A percentile compares a stretch with the other conserved stretches of the same genome.
phyloP scores from a whole-genome alignment of 345 rosid genomes.

The Gossypioides kirkii region DNA sequence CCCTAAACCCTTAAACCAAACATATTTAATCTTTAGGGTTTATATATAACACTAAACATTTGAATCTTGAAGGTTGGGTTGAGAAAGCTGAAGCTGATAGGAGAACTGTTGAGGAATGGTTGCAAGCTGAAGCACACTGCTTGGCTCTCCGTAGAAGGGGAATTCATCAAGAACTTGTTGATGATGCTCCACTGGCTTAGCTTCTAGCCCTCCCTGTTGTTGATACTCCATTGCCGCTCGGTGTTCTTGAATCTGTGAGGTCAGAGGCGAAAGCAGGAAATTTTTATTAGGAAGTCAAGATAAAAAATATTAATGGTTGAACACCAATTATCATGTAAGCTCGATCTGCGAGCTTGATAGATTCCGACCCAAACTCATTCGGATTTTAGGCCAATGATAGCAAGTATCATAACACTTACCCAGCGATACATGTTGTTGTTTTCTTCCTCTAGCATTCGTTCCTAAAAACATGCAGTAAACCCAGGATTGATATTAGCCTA shows the following conservation, averaged over 20 bases:
- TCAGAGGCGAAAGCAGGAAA: too few relatives aligned
- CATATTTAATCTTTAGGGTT: too few relatives aligned
- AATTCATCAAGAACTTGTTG: slow-evolving; percentile 48
- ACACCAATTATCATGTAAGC: too few relatives aligned
- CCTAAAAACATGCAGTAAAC: slow-evolving; percentile 26
- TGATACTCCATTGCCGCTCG: slow-evolving; percentile 46
- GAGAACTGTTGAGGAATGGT: slow-evolving; percentile 42
- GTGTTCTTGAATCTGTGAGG: slow-evolving; percentile 49
- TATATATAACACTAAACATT: slow-evolving; percentile 4
- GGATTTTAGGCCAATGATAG: too few relatives aligned
- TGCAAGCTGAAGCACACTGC: slow-evolving; percentile 68
- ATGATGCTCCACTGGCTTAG: slow-evolving; percentile 44
- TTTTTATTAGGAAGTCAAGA: too few relatives aligned
- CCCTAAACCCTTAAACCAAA: too few relatives aligned
- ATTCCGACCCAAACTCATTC: too few relatives aligned
- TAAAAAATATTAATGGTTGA: too few relatives aligned
- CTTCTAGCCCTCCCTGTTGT: slow-evolving; percentile 49
- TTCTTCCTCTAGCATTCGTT: slow-evolving; percentile 63
- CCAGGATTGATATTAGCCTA: not conserved
- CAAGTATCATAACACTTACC: too few relatives aligned
- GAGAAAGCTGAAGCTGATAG: slow-evolving; percentile 69
- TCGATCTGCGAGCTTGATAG: too few relatives aligned
- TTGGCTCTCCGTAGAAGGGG: slow-evolving; percentile 55
- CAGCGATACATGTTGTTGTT: slow-evolving; percentile 60
- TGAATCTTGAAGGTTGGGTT: slow-evolving; percentile 48